Evolutionary conservation across 192 early-diverging fungal genomes (phyloP).

Genomic region (Haplosporangium gracile): DNA sequence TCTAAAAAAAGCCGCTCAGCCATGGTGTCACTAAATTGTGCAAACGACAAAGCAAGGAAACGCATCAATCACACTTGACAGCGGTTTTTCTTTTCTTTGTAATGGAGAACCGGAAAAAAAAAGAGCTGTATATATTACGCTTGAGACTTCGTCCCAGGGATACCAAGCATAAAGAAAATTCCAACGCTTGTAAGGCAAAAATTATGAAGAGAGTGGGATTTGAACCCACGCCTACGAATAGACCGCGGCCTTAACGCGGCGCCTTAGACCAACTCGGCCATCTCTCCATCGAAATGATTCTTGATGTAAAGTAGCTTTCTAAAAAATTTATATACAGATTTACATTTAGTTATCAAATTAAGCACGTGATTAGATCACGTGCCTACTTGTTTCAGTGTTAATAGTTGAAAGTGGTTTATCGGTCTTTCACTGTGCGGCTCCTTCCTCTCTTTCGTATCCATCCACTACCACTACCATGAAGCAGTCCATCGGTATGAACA

Average conservation of each 20-base stretch:
- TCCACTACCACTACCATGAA: not conserved
- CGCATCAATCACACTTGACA: not conserved
- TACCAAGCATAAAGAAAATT: too few species aligned
- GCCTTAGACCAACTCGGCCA: conserved; percentile 68
- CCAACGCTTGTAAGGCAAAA: not conserved
- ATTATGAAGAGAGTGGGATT: conserved; percentile 65
- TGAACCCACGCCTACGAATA: conserved; percentile 66
- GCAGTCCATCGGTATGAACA: conserved; percentile 1
- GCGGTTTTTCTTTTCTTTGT: too few species aligned
- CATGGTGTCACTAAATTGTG: not conserved
- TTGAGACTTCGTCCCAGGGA: too few species aligned
- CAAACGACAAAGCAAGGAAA: not conserved
- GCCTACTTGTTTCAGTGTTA: too few species aligned
- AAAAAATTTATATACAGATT: too few species aligned
- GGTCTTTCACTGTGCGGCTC: not conserved
- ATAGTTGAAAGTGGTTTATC: too few species aligned
- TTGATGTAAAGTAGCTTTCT: not conserved
- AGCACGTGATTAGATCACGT: too few species aligned
- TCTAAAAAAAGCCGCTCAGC: conserved; percentile 6
- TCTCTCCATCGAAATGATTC: conserved; percentile 30
- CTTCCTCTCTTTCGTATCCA: not conserved
- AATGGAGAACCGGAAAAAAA: not conserved
- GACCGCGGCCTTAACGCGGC: conserved; percentile 64
- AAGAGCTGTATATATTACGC: not conserved
- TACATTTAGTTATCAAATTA: too few species aligned